These are phyloP conservation scores for Pythium plurisporium DNA, from an alignment of 352 stramenopile species.

Conservation along the genomic window DNA sequence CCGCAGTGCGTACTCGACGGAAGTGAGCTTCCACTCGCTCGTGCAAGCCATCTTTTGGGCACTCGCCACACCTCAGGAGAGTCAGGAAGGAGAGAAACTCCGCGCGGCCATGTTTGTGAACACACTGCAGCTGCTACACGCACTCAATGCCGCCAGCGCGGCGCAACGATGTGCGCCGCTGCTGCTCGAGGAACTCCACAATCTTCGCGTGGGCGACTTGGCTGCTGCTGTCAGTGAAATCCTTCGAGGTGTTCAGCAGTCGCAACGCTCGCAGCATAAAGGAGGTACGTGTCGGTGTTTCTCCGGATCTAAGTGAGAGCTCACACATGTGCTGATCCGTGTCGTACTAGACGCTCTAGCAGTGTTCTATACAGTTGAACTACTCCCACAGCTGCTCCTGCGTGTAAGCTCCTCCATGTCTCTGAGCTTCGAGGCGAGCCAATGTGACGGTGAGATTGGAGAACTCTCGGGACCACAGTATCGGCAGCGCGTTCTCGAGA, in stretches of 20 bases:
- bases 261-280: constrained; percentile 26
- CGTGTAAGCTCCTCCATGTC: constrained; percentile 27
- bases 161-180: constrained; percentile 19
- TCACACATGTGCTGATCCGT: background rate
- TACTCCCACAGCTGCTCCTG: constrained; percentile 39
- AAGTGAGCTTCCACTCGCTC: constrained; percentile 25
- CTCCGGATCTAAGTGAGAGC: background rate
- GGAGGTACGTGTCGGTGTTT: too few species aligned
- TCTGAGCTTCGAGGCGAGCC: constrained; percentile 21
- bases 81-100: constrained; percentile 22
- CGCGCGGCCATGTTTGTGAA: constrained; percentile 22
- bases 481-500: constrained; percentile 25
- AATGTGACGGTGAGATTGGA: constrained; percentile 4
- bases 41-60: constrained; percentile 39
- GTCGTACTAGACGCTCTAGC: constrained; percentile 18
- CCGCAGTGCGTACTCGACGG: constrained; percentile 31
- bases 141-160: constrained; percentile 20
- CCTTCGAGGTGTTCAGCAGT: constrained; percentile 24
- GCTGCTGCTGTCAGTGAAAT: constrained; percentile 29
- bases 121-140: constrained; percentile 28
- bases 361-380: constrained; percentile 40
- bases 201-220: constrained; percentile 27
- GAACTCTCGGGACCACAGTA: constrained; percentile 30
- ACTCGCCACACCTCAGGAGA: constrained; percentile 14
- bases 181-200: constrained; percentile 36